phyloP scores from a whole-genome alignment of 2,329 filamentous ascomycete genomes.

The Pyrenophora graminea region DNA sequence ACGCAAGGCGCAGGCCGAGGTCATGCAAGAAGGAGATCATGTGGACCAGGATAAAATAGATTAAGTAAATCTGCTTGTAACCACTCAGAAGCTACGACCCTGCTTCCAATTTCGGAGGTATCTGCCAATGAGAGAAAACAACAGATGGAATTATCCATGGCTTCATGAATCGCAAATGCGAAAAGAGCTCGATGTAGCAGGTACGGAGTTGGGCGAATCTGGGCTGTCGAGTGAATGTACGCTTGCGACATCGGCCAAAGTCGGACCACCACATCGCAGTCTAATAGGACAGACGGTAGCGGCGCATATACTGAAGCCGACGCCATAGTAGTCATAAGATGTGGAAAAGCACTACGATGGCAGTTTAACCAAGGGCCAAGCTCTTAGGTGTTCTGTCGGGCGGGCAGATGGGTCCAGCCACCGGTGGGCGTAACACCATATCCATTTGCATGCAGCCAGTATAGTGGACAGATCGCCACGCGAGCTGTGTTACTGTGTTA shows the following conservation, averaged over 20 bases:
- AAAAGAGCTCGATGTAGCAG: not conserved
- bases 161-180: conserved; percentile 1
- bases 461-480: conserved; percentile 3
- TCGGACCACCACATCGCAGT: not conserved
- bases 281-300: not conserved
- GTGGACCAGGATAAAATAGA: conserved; percentile 23
- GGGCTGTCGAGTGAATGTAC: not conserved
- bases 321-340: not conserved
- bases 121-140: conserved; percentile 13
- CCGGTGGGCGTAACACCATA: not conserved
- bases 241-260: conserved; percentile 10
- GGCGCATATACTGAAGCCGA: too few relatives aligned
- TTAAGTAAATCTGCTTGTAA: conserved; percentile 19
- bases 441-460: not conserved
- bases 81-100: conserved; percentile 27
- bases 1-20: conserved; percentile 10
- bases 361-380: too few relatives aligned
- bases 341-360: too few relatives aligned
- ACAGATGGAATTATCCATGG: not conserved
- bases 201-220: not conserved
- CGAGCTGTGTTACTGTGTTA: conserved; percentile 3
- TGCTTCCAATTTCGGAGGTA: conserved; percentile 16
- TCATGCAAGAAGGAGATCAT: conserved; percentile 29
- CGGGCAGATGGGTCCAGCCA: too few relatives aligned
- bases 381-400: too few relatives aligned